Evolutionary conservation across 1,284 basidiomycete genomes (phyloP), one percentile per base, ranked within the genome.

Genomic region (Papiliotrema fonsecae): DNA sequence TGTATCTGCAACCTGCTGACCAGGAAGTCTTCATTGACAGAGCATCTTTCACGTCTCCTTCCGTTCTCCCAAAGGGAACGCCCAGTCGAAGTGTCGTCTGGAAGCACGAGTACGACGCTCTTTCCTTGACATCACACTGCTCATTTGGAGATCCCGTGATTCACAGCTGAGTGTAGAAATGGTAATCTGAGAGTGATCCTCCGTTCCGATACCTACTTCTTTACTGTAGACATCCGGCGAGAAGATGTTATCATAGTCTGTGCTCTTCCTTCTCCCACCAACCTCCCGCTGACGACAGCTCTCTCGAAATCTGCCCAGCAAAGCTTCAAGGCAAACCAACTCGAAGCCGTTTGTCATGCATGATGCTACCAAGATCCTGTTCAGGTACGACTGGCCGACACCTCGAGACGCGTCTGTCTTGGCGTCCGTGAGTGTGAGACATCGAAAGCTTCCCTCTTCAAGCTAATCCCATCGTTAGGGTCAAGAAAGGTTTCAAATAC

Each of bases 401-500:
- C 7, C 14, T 39, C 5, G 21, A 11, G 13, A 11, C 35, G 7
- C 35, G 19, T 10, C 35, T 11, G 9, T 37, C 7, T 7, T 37
- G 13, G 6, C 19, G 10, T 37, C 11, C 35, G 10, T 37, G 13
- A 19, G 13, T 37, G 13, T 37, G 7, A 9, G 30, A 9, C 30
- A 9, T 31, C 13, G 7, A 11, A 19, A 37, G 9, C 13, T 11
- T 7, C 10, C 35, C 10, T 37, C 13, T 11, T 37, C 9, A 7
- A 19, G 10, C 35, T 9, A 11, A 14, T 37, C 35, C 18, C 11
- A 9, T 11, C 10, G 7, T 4, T 13, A 52, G 50, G 50, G 35
- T 9, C 48, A 53, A 39, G 55, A 56, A 44, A 40, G 42, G 35
- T 50, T 53, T 28, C 54, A 56, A 21, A 19, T 56, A 4, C 25